phyloP scores from a whole-genome alignment of 805 yeast genomes.

The Groenewaldozyma tartarivorans region DNA sequence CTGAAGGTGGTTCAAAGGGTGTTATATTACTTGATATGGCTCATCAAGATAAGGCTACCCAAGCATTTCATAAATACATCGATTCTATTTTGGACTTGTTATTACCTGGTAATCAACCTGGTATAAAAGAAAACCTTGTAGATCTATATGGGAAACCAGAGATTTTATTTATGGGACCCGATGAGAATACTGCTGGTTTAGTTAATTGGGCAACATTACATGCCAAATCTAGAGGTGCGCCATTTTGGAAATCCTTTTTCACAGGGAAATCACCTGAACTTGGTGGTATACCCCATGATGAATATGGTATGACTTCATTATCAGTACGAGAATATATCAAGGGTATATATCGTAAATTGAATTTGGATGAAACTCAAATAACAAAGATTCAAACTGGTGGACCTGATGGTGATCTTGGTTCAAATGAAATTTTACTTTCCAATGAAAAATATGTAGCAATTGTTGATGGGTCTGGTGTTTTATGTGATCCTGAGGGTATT shows the following conservation, averaged over 20 bases:
- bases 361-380: conserved; percentile 47
- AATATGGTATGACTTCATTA: conserved; percentile 93
- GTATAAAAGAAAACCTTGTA: conserved; percentile 72
- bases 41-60: conserved; percentile 69
- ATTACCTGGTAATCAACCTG: conserved; percentile 60
- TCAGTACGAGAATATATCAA: conserved; percentile 89
- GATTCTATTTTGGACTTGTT: conserved; percentile 84
- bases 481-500: conserved; percentile 85
- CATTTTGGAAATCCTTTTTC: conserved; percentile 97
- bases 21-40: conserved; percentile 69
- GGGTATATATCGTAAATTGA: conserved; percentile 72
- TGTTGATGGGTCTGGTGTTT: conserved; percentile 93
- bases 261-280: conserved; percentile 87
- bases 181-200: conserved; percentile 92
- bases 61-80: conserved; percentile 85
- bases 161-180: conserved; percentile 97
- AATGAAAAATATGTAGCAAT: conserved; percentile 78
- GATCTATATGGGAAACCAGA: conserved; percentile 79
- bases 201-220: conserved; percentile 97
- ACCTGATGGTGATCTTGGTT: conserved; percentile 96
- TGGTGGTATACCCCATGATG: conserved; percentile 98
- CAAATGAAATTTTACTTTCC: conserved; percentile 86
- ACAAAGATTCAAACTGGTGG: conserved; percentile 95
- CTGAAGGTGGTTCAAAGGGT: conserved; percentile 99
- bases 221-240: conserved; percentile 85